Base-by-base conservation (phyloP, 2,329 filamentous ascomycete genomes). In the Polychaeton citri region DNA sequence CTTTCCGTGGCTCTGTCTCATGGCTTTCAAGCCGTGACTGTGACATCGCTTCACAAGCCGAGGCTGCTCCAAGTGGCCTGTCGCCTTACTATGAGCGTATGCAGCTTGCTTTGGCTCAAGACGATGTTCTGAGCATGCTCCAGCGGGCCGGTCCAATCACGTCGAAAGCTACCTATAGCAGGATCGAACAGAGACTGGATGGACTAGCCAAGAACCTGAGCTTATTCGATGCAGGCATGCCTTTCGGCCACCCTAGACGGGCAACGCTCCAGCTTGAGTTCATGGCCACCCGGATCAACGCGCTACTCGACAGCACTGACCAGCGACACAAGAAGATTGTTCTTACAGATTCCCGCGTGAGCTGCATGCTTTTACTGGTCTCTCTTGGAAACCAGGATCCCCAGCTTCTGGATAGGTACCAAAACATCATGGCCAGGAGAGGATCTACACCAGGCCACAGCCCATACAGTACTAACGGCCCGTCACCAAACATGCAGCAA, bases 1-100 rank as follows among this genome's bases (percentile, higher is more conserved):
- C 33, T 20, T 17, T 10, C 6, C 31, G 36, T 7, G 36, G 36
- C 12, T 21, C 19, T n/a, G 36, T 30, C 5, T 35, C 31, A 13
- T 38, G 36, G 32, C 30, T 37, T 28, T 28, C 24, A 4, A 28
- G 24, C 15, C 24, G 24, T 7, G 24, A 28, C 24, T 28, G 24
- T 28, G 24, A 28, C 7, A 28, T 28, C 12, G 24, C 24, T 28
- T 28, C 24, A 5, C 24, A 28, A 15, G 24, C 7, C 12, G 24
- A 28, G 15, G 7, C 24, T 28, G 24, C 24, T 28, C 15, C 24
- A 15, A 28, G 3, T 7, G 24, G 24, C 3, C 15, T 28, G 12
- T 28, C 24, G 15, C 24, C 24, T 28, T 28, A 28, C 24, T 7
- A 28, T 28, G 24, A 28, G 15, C 24, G 24, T 15, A 28, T 28